These are phyloP conservation scores for Calycina herbarum DNA, from an alignment of 2,329 filamentous ascomycete species.

Conservation along the genomic window DNA sequence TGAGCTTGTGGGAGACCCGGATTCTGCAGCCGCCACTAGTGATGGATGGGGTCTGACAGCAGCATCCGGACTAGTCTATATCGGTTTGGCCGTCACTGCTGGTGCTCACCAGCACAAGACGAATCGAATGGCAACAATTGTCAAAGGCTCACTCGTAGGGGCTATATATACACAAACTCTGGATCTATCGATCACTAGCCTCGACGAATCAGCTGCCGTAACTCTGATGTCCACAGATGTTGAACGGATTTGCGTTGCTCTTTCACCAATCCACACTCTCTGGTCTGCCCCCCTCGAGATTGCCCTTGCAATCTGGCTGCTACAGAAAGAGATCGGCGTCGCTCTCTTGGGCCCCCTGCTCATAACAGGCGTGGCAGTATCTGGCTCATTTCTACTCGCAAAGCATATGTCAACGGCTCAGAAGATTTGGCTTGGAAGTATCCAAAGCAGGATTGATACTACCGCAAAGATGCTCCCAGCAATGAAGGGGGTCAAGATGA, in stretches of 20 bases:
- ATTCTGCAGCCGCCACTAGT: conserved; percentile 18
- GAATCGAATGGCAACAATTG: conserved; percentile 29
- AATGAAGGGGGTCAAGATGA: conserved; percentile 36
- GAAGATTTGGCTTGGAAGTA: conserved; percentile 23
- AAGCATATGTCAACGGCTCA: conserved; percentile 25
- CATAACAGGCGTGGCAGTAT: conserved; percentile 7
- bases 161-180: conserved; percentile 34
- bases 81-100: conserved; percentile 25
- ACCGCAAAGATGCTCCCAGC: conserved; percentile 30
- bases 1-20: conserved; percentile 19
- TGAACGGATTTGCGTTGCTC: conserved; percentile 30
- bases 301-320: conserved; percentile 12
- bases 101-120: conserved; percentile 30
- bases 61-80: conserved; percentile 27
- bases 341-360: not conserved
- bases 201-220: conserved; percentile 32
- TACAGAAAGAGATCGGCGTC: conserved; percentile 32
- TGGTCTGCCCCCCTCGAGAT: conserved; percentile 16
- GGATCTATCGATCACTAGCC: conserved; percentile 25
- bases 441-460: conserved; percentile 26
- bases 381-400: conserved; percentile 20
- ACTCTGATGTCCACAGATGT: conserved; percentile 35
- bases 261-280: conserved; percentile 31
- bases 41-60: conserved; percentile 26
- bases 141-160: conserved; percentile 33